These are phyloP conservation scores for Arthrobotrys megalospora DNA, from an alignment of 2,329 filamentous ascomycete species.

Conservation along the genomic window DNA sequence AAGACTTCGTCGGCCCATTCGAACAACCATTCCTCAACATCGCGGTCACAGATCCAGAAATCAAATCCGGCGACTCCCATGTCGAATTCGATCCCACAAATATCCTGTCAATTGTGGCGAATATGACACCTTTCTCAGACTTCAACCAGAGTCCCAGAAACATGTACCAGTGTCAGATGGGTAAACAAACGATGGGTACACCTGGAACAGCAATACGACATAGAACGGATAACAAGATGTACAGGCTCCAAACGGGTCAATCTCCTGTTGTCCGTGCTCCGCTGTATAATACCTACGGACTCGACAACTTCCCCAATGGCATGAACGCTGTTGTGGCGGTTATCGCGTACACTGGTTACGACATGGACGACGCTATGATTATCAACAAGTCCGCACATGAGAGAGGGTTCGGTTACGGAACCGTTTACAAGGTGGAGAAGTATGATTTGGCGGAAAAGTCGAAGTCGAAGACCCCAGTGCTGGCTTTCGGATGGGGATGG, in stretches of 20 bases:
- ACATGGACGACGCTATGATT: slow-evolving; percentile 99
- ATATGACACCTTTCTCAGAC: slow-evolving; percentile 98
- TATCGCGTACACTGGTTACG: slow-evolving; percentile 98
- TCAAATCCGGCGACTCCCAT: slow-evolving; percentile 89
- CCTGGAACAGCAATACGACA: slow-evolving; percentile 86
- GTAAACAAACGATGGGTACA: slow-evolving; percentile 99
- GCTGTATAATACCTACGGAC: slow-evolving; percentile 93
- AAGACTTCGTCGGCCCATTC: slow-evolving; percentile 90
- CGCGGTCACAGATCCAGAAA: slow-evolving; percentile 88
- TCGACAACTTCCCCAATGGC: slow-evolving; percentile 98
- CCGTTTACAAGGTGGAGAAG: slow-evolving; percentile 98
- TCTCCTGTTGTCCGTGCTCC: slow-evolving; percentile 93
- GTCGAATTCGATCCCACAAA: slow-evolving; percentile 96
- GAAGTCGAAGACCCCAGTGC: slow-evolving; percentile 46
- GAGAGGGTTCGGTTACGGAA: slow-evolving; percentile 93
- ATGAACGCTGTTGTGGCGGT: slow-evolving; percentile 96
- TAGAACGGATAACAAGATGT: slow-evolving; percentile 97
- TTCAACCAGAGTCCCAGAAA: slow-evolving; percentile 99
- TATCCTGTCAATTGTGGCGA: slow-evolving; percentile 96
- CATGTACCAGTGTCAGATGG: slow-evolving; percentile 99
- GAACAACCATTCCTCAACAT: slow-evolving; percentile 99
- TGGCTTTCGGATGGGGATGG: slow-evolving; percentile 60
- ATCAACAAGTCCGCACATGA: slow-evolving; percentile 98
- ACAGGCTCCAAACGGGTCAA: slow-evolving; percentile 93
- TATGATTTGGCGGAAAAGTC: slow-evolving; percentile 75